Conservation (phyloP, 352 stramenopile genomes). For the Pythium sukuiense region DNA sequence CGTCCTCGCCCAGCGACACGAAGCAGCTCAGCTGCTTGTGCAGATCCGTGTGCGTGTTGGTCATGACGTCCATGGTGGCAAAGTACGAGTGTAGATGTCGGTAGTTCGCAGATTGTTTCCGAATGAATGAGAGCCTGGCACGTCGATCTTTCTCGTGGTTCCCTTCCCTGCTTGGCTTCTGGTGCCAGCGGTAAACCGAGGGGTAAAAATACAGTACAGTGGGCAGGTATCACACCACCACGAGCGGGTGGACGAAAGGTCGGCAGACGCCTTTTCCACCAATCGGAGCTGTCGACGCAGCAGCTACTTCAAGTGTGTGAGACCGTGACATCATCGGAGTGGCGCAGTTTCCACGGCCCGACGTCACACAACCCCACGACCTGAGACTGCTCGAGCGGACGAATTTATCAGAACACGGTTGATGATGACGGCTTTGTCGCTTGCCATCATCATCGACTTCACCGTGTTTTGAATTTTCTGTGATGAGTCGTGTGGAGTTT, state of each 20-base stretch:
- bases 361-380: slow-evolving; percentile 27
- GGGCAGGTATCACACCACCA: slow-evolving; percentile 17
- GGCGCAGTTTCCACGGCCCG: slow-evolving; percentile 6
- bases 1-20: slow-evolving; percentile 61
- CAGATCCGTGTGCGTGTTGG: slow-evolving; percentile 30
- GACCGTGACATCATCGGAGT: slow-evolving; percentile 27
- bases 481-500: slow-evolving; percentile 3
- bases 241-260: slow-evolving; percentile 25
- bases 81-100: slow-evolving; percentile 1
- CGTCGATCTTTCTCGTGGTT: slow-evolving; percentile 7
- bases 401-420: slow-evolving; percentile 25
- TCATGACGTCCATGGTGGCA: slow-evolving; percentile 20
- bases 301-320: slow-evolving; percentile 27
- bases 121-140: slow-evolving; percentile 12
- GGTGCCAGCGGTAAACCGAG: not conserved
- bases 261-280: slow-evolving; percentile 13
- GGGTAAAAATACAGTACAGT: slow-evolving; percentile 9
- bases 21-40: slow-evolving; percentile 77
- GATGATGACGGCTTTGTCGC: not conserved
- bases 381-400: not conserved
- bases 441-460: slow-evolving; percentile 1
- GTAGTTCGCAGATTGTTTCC: slow-evolving; percentile 13
- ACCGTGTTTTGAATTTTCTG: slow-evolving; percentile 12
- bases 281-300: slow-evolving; percentile 1
- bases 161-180: not conserved